These are phyloP conservation scores for Bidens hawaiensis DNA, from an alignment of 140 eudicot species.

Conservation along the genomic window DNA sequence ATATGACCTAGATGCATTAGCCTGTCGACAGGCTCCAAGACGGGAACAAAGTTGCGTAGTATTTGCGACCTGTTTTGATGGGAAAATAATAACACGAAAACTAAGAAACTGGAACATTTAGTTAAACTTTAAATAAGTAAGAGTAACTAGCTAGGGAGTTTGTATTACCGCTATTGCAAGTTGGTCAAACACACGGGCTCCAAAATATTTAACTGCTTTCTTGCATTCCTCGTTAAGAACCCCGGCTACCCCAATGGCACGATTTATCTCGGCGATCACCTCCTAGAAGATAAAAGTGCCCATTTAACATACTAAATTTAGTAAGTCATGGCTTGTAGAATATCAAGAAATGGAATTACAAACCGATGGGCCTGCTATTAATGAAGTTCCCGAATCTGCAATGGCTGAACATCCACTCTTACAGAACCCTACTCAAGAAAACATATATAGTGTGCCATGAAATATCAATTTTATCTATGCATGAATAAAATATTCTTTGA, in stretches of 20 bases:
- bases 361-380: conserved; percentile 85
- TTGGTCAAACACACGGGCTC: conserved; percentile 14
- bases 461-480: neutral
- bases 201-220: conserved; percentile 41
- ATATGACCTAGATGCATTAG: neutral
- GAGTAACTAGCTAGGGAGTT: neutral
- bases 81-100: neutral
- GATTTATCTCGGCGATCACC: conserved; percentile 51
- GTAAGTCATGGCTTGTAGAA: neutral
- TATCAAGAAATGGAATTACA: conserved; percentile 11
- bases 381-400: conserved; percentile 93
- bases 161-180: neutral
- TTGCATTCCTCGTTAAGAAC: conserved; percentile 48
- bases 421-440: conserved; percentile 52
- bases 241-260: conserved; percentile 70
- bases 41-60: conserved; percentile 52
- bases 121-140: neutral
- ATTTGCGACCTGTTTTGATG: conserved; percentile 7
- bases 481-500: neutral
- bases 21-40: conserved; percentile 46
- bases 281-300: conserved; percentile 23
- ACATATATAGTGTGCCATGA: neutral
- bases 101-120: neutral
- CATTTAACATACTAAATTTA: neutral
- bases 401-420: conserved; percentile 66